Evolutionary conservation across 257 asterid genomes (phyloP).

Genomic region (Paulownia fortunei): DNA sequence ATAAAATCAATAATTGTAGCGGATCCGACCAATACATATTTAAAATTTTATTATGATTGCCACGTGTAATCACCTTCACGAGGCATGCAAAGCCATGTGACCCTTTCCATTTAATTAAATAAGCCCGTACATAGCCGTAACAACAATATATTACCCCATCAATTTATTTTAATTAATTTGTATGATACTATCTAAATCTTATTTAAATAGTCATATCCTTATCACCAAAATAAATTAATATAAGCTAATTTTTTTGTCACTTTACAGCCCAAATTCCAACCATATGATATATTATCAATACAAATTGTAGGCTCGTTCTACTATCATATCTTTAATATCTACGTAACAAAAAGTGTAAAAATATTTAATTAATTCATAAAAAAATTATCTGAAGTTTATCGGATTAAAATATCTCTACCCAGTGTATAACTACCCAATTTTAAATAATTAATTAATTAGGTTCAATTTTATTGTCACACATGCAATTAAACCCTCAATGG

Average conservation of each 20-base stretch:
- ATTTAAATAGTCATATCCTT: conserved; percentile 24
- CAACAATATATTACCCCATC: neutral
- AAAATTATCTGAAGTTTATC: neutral
- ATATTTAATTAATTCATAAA: neutral
- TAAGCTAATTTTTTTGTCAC: neutral
- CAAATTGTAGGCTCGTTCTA: neutral
- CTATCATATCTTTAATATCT: conserved; percentile 27
- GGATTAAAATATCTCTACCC: no score
- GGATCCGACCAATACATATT: no score
- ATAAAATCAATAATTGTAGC: no score
- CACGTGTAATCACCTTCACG: conserved; percentile 27
- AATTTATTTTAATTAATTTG: conserved; percentile 7
- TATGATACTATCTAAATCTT: neutral
- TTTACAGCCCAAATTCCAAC: conserved; percentile 28
- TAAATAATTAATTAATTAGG: conserved; percentile 1
- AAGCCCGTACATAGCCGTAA: conserved; percentile 41
- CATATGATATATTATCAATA: conserved; percentile 4
- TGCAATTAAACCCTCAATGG: neutral
- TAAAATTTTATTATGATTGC: neutral
- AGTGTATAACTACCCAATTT: neutral
- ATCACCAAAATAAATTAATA: conserved; percentile 6
- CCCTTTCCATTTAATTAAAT: conserved; percentile 12
- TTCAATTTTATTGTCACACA: neutral
- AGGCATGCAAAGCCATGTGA: conserved; percentile 32
- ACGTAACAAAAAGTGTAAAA: conserved; percentile 21